Percentiles rank a stretch among this genome's conserved stretches.
These are phyloP conservation scores for Pseudocercospora vitis DNA, from an alignment of 2,329 filamentous ascomycete species.

Conservation along the genomic window DNA sequence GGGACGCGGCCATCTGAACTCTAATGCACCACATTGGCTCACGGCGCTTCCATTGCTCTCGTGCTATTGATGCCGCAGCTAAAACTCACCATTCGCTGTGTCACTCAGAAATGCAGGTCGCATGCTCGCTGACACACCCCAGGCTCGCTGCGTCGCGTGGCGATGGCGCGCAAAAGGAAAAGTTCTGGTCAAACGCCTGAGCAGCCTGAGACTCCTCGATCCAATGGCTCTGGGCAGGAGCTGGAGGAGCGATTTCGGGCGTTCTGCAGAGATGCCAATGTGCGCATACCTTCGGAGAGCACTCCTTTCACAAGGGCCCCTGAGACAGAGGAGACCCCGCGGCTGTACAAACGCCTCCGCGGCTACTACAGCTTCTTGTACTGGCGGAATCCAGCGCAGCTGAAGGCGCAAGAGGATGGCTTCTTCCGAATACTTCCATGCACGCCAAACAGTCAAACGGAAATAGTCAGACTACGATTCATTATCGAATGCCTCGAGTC, in stretches of 20 bases:
- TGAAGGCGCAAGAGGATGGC: not conserved
- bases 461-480: not conserved
- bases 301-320: not conserved
- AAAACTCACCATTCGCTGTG: not conserved
- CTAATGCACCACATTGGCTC: not conserved
- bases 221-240: not conserved
- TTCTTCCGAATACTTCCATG: slow-evolving; percentile 3
- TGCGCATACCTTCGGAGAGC: not conserved
- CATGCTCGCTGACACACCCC: not conserved
- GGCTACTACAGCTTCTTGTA: slow-evolving; percentile 3
- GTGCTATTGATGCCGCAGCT: not conserved
- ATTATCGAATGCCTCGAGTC: not conserved
- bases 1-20: slow-evolving; percentile 1
- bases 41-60: too few species aligned
- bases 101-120: not conserved
- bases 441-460: not conserved
- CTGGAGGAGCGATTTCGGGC: not conserved
- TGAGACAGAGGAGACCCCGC: not conserved
- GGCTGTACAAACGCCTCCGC: not conserved
- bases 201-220: not conserved
- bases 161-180: slow-evolving; percentile 15
- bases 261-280: slow-evolving; percentile 11
- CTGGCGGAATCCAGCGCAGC: slow-evolving; percentile 10
- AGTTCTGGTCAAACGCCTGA: slow-evolving; percentile 8
- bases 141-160: not conserved